phyloP scores from a whole-genome alignment of 1,284 basidiomycete species.

The Moniliella sp. region DNA sequence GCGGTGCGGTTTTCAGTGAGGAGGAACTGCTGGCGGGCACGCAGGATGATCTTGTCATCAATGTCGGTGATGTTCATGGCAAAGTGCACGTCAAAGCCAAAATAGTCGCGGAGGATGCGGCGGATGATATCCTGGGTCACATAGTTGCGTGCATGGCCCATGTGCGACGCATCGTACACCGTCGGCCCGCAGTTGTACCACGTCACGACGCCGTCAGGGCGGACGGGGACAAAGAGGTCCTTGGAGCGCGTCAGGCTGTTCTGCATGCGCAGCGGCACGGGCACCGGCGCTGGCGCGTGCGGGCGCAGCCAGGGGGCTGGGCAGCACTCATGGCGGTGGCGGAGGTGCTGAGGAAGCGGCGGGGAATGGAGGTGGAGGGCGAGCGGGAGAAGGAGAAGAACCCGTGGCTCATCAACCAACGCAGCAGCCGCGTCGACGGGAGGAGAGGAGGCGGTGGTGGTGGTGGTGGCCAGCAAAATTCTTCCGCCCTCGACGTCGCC shows the following conservation, averaged over 20 bases:
- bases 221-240: constrained; percentile 51
- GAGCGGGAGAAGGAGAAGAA: too few relatives aligned
- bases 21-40: constrained; percentile 37
- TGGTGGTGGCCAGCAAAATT: too few relatives aligned
- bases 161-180: constrained; percentile 91
- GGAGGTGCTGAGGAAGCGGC: too few relatives aligned
- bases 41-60: constrained; percentile 68
- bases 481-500: too few relatives aligned
- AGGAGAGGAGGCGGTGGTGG: too few relatives aligned
- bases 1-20: constrained; percentile 34
- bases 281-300: too few relatives aligned
- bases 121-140: constrained; percentile 89
- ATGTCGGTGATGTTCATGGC: constrained; percentile 99
- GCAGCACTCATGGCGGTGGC: constrained; percentile 14
- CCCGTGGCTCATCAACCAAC: too few relatives aligned
- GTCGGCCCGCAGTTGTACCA: constrained; percentile 99
- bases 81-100: constrained; percentile 90
- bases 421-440: too few relatives aligned
- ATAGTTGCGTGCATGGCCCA: constrained; percentile 98
- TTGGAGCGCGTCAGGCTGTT: constrained; percentile 84
- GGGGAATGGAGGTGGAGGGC: too few relatives aligned
- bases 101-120: constrained; percentile 79
- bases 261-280: constrained; percentile 71
- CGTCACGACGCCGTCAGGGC: constrained; percentile 61
- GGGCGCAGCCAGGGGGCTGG: constrained; percentile 12